phyloP scores from a whole-genome alignment of 495 filamentous ascomycete genomes.

The Parmelia sp. region DNA sequence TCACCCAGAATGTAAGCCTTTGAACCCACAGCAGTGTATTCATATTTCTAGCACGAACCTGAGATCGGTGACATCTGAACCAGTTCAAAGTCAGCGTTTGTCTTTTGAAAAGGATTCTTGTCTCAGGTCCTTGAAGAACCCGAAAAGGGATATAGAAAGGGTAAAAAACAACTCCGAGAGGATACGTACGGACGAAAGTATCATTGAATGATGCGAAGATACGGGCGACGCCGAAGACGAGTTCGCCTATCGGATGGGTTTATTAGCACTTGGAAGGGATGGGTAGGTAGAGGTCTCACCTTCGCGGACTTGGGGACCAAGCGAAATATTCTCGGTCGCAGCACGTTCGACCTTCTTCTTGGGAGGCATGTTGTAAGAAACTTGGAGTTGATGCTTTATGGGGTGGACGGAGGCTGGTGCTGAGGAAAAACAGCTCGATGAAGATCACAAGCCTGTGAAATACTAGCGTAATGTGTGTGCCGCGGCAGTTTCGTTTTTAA shows the following conservation, averaged over 20 bases:
- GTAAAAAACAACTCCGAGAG: not conserved
- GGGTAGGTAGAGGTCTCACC: conserved; percentile 43
- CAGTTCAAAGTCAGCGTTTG: not conserved
- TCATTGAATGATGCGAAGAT: conserved; percentile 99
- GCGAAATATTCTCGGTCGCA: conserved; percentile 92
- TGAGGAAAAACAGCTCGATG: conserved; percentile 30
- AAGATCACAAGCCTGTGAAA: not conserved
- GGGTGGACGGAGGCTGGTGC: conserved; percentile 37
- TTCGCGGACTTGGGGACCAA: conserved; percentile 89
- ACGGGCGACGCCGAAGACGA: conserved; percentile 97
- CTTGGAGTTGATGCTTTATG: conserved; percentile 24
- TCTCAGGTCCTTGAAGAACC: too few relatives aligned
- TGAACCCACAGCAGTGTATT: conserved; percentile 13
- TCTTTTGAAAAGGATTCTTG: not conserved
- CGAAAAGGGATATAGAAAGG: not conserved
- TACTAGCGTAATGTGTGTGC: conserved; percentile 12
- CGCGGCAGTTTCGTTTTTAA: not conserved
- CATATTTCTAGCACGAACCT: conserved; percentile 54
- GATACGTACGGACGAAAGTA: conserved; percentile 67
- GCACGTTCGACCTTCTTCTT: conserved; percentile 72
- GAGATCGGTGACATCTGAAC: conserved; percentile 85
- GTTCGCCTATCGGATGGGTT: conserved; percentile 57
- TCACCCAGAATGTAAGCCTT: conserved; percentile 60
- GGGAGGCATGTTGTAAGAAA: conserved; percentile 59
- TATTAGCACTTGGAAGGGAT: conserved; percentile 5